These are phyloP conservation scores for Solanum peruvianum DNA, from an alignment of 257 asterid genomes.

Conservation along the genomic window DNA sequence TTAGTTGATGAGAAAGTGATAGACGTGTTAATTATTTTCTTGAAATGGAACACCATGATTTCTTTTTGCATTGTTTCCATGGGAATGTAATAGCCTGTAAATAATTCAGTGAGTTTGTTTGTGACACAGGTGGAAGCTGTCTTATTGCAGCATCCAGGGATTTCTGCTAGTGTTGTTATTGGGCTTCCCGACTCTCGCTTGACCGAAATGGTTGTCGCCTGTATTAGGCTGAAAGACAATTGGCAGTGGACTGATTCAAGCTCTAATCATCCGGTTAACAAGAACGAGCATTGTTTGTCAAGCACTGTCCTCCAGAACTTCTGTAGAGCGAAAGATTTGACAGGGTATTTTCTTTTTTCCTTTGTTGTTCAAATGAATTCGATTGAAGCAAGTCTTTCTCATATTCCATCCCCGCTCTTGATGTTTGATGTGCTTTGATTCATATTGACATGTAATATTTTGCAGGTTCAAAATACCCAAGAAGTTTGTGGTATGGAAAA, in stretches of 20 bases:
- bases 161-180: constrained; percentile 36
- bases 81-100: neutral
- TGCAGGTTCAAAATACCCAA: constrained; percentile 79
- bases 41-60: neutral
- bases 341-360: constrained; percentile 36
- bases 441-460: neutral
- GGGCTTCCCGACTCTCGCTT: constrained; percentile 71
- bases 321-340: constrained; percentile 44
- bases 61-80: neutral
- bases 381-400: neutral
- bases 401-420: neutral
- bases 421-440: neutral
- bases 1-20: neutral
- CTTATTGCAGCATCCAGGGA: constrained; percentile 62
- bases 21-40: neutral
- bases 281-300: constrained; percentile 23
- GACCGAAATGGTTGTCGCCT: constrained; percentile 63
- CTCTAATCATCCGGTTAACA: constrained; percentile 9
- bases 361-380: neutral
- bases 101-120: neutral
- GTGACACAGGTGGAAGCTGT: constrained; percentile 61
- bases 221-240: constrained; percentile 39
- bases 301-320: constrained; percentile 46
- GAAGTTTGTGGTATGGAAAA: constrained; percentile 41
- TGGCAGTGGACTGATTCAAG: constrained; percentile 62